phyloP scores from a whole-genome alignment of 306 rosid species.

The Lathyrus aphaca region DNA sequence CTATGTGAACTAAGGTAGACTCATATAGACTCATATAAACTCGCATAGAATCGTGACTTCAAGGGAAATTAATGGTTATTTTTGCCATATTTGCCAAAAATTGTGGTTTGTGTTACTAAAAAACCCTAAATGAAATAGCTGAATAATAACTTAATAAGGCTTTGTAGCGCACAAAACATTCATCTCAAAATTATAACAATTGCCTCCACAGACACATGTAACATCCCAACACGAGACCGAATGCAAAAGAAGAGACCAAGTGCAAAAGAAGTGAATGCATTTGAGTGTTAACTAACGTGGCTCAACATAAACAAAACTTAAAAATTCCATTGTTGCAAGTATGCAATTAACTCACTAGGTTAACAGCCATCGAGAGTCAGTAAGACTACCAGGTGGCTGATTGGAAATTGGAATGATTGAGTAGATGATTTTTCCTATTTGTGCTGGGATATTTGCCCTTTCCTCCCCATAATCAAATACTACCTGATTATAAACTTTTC shows the following conservation, averaged over 20 bases:
- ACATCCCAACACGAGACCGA: background rate
- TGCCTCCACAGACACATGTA: background rate
- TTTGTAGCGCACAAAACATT: background rate
- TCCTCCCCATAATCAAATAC: conserved; percentile 15
- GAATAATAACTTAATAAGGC: conserved; percentile 7
- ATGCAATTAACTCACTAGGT: background rate
- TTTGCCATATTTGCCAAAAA: background rate
- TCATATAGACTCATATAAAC: background rate
- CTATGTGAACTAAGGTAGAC: background rate
- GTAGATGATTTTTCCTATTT: conserved; percentile 28
- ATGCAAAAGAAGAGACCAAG: background rate
- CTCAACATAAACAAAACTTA: background rate
- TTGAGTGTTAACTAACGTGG: background rate
- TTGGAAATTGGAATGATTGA: conserved; percentile 23
- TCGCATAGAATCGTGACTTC: background rate
- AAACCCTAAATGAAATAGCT: background rate
- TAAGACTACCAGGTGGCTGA: conserved; percentile 1
- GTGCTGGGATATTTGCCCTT: conserved; percentile 23
- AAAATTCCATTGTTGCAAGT: background rate
- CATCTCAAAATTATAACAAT: conserved; percentile 1
- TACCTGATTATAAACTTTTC: conserved; percentile 18
- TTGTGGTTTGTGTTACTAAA: background rate
- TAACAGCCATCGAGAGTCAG: background rate
- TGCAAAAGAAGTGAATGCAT: background rate
- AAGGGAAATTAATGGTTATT: background rate